These are phyloP conservation scores for Coniosporium apollinis DNA, from an alignment of 495 filamentous ascomycete genomes.

Conservation along the genomic window DNA sequence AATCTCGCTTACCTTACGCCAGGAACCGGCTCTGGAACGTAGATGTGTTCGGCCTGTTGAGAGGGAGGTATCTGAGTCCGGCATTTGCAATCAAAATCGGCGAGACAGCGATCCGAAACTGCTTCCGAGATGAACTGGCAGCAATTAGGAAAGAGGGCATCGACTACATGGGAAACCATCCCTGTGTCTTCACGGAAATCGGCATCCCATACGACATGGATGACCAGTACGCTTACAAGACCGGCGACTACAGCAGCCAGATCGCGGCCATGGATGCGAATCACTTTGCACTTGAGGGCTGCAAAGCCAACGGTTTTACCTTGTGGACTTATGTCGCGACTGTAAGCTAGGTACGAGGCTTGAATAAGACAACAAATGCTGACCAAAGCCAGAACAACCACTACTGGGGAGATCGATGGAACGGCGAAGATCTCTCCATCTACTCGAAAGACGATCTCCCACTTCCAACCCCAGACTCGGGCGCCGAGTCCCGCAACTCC, in stretches of 20 bases:
- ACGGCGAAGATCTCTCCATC: conserved; percentile 91
- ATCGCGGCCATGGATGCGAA: conserved; percentile 93
- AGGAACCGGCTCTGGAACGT: conserved; percentile 91
- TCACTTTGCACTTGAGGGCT: conserved; percentile 78
- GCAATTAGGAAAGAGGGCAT: conserved; percentile 78
- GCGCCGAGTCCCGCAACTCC: conserved; percentile 20
- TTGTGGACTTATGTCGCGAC: conserved; percentile 72
- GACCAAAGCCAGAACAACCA: conserved; percentile 79
- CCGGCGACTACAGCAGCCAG: conserved; percentile 91
- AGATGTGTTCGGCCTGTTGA: conserved; percentile 80
- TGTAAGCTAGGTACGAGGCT: conserved; percentile 37
- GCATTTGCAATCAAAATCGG: conserved; percentile 85
- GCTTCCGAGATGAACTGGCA: conserved; percentile 77
- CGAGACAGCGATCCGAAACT: conserved; percentile 90
- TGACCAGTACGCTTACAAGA: conserved; percentile 81
- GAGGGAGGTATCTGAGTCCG: conserved; percentile 73
- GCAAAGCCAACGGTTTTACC: conserved; percentile 64
- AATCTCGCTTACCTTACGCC: conserved; percentile 5
- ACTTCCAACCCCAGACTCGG: conserved; percentile 37
- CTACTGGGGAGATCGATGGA: conserved; percentile 87
- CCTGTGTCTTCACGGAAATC: conserved; percentile 84
- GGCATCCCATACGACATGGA: conserved; percentile 99
- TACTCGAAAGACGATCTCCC: conserved; percentile 65
- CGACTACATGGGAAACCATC: conserved; percentile 78
- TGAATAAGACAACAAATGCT: too few relatives aligned